Evolutionary conservation across 352 stramenopile species (phyloP).

Genomic region (Globisporangium paroecandrum): DNA sequence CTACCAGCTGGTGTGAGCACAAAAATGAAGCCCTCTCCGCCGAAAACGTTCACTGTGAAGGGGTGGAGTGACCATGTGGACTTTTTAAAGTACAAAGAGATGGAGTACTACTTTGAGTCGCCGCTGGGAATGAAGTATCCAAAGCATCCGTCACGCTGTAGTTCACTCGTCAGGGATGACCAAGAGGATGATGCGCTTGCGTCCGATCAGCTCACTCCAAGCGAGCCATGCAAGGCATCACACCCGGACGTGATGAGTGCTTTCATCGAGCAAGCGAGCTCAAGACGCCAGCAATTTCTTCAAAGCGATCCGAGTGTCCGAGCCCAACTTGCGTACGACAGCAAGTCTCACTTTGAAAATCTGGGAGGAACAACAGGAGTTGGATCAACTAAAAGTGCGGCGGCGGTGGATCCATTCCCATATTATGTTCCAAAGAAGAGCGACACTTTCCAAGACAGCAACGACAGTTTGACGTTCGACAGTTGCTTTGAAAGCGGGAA

Average conservation of each 20-base stretch:
- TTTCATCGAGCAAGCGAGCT: conserved; percentile 28
- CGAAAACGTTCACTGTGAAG: conserved; percentile 11
- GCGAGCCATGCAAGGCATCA: conserved; percentile 21
- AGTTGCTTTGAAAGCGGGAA: conserved; percentile 93
- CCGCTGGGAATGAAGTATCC: conserved; percentile 12
- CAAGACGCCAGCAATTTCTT: conserved; percentile 32
- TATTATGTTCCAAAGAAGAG: conserved; percentile 40
- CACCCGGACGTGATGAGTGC: conserved; percentile 13
- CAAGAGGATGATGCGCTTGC: conserved; percentile 5
- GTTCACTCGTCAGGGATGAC: not conserved
- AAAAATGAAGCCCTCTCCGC: not conserved
- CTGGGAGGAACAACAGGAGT: conserved; percentile 2
- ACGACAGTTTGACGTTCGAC: conserved; percentile 82
- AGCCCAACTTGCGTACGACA: conserved; percentile 58
- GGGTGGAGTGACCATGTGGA: conserved; percentile 6
- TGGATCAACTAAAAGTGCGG: conserved; percentile 3
- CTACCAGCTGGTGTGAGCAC: not conserved
- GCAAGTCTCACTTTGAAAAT: conserved; percentile 19
- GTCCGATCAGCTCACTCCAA: conserved; percentile 12
- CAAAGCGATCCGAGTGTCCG: conserved; percentile 27
- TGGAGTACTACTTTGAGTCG: conserved; percentile 17
- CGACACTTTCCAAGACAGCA: conserved; percentile 17
- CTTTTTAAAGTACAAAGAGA: conserved; percentile 13
- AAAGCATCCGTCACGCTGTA: conserved; percentile 26
- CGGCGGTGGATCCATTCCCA: conserved; percentile 12